Conservation (phyloP, 805 yeast species). For the Teunomyces pallodes region DNA sequence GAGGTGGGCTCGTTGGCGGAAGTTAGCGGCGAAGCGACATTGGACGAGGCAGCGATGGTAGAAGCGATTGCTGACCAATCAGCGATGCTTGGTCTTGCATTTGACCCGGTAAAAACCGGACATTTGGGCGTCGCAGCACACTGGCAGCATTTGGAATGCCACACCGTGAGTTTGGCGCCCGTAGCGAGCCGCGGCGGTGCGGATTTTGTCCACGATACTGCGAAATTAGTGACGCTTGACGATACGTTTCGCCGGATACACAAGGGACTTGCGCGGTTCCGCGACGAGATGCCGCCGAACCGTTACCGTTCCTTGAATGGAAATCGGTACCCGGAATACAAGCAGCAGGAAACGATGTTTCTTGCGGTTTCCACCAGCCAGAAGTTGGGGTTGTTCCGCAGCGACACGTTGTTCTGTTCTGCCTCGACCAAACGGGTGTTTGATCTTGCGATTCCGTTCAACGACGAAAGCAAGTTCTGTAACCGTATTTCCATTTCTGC, state of each 20-base stretch:
- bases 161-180: slow-evolving; percentile 1
- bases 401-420: slow-evolving; percentile 46
- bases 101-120: slow-evolving; percentile 28
- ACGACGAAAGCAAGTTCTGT: slow-evolving; percentile 33
- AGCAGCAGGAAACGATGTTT: slow-evolving; percentile 6
- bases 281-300: too few species aligned
- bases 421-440: slow-evolving; percentile 46
- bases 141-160: slow-evolving; percentile 34
- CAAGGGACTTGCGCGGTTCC: slow-evolving; percentile 16
- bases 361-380: slow-evolving; percentile 44
- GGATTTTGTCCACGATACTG: slow-evolving; percentile 8
- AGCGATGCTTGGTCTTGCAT: slow-evolving; percentile 32
- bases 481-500: slow-evolving; percentile 36
- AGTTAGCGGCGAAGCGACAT: slow-evolving; percentile 45
- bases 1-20: slow-evolving; percentile 48
- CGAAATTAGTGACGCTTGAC: slow-evolving; percentile 24
- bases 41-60: slow-evolving; percentile 28
- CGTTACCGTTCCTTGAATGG: slow-evolving; percentile 12
- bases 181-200: not conserved
- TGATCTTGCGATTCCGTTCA: slow-evolving; percentile 32
- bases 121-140: slow-evolving; percentile 28
- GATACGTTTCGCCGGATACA: slow-evolving; percentile 35
- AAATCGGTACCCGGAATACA: slow-evolving; percentile 4
- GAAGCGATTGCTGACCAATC: slow-evolving; percentile 41
- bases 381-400: slow-evolving; percentile 44